Conservation (phyloP, 2,329 filamentous ascomycete species). For the Sarocladium strictum region DNA sequence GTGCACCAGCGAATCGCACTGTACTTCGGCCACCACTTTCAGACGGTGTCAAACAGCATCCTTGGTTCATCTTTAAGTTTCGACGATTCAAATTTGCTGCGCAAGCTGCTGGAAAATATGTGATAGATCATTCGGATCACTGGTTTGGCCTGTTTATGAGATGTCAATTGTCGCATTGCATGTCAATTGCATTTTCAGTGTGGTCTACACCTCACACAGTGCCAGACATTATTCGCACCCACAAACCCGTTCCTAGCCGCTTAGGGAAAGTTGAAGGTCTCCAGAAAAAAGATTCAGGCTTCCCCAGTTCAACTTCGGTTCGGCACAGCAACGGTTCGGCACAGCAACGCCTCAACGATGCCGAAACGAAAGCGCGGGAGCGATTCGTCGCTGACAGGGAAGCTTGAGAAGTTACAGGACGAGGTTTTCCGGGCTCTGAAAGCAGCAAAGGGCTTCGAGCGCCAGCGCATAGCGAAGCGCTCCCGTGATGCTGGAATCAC, state of each 20-base stretch:
- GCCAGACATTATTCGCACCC: neutral
- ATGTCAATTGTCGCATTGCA: no score
- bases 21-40: no score
- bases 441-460: slow-evolving; percentile 67
- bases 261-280: slow-evolving; percentile 7
- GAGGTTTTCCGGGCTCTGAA: slow-evolving; percentile 64
- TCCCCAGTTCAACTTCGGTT: neutral
- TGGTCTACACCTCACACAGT: neutral
- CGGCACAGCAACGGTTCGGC: neutral
- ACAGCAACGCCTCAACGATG: slow-evolving; percentile 33
- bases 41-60: no score
- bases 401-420: slow-evolving; percentile 50
- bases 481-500: slow-evolving; percentile 40
- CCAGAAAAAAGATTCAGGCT: slow-evolving; percentile 8
- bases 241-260: neutral
- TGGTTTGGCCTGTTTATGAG: no score
- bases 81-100: no score
- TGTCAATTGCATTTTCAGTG: no score
- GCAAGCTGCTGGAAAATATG: no score
- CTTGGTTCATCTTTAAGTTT: no score
- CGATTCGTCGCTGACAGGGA: slow-evolving; percentile 39
- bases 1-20: no score
- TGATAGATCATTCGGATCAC: no score
- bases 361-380: slow-evolving; percentile 50
- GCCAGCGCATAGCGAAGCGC: slow-evolving; percentile 65